Conservation (phyloP, 108 stramenopile genomes). For the Cyclotella cryptica region DNA sequence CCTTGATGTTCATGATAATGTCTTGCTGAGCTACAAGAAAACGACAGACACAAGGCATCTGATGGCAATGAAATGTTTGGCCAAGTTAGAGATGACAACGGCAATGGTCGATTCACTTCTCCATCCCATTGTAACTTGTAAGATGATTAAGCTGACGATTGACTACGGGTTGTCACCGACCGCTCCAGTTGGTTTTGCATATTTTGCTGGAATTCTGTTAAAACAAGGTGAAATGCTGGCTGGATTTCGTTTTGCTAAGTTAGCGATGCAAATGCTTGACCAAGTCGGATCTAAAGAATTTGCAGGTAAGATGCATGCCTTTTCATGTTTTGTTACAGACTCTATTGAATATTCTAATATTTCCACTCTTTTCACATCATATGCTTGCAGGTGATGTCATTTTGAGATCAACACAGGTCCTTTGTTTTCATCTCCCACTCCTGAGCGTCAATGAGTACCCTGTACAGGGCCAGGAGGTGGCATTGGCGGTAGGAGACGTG, state of each 20-base stretch:
- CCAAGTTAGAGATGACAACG: too few species aligned
- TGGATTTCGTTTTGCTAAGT: constrained; percentile 1
- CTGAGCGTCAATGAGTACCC: constrained; percentile 8
- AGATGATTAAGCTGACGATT: constrained; percentile 10
- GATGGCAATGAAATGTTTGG: too few species aligned
- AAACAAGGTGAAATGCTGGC: background rate
- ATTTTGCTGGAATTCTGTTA: constrained; percentile 11
- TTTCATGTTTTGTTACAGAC: too few species aligned
- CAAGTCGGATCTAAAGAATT: background rate
- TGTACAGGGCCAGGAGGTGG: too few species aligned
- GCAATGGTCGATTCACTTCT: constrained; percentile 7
- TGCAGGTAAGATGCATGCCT: too few species aligned
- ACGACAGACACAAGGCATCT: constrained; percentile 16
- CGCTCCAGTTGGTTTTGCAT: constrained; percentile 14
- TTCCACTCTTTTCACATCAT: too few species aligned
- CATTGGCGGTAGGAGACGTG: too few species aligned
- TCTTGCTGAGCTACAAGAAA: background rate
- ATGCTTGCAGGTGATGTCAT: too few species aligned
- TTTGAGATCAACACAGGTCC: background rate
- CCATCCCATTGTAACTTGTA: background rate
- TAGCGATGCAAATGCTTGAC: constrained; percentile 15
- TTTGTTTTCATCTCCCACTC: constrained; percentile 6
- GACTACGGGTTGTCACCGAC: constrained; percentile 14
- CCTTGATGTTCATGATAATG: constrained; percentile 6
- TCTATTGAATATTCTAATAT: too few species aligned